Conservation (phyloP, 305 asterid species). For the Fraxinus angustifolia region DNA sequence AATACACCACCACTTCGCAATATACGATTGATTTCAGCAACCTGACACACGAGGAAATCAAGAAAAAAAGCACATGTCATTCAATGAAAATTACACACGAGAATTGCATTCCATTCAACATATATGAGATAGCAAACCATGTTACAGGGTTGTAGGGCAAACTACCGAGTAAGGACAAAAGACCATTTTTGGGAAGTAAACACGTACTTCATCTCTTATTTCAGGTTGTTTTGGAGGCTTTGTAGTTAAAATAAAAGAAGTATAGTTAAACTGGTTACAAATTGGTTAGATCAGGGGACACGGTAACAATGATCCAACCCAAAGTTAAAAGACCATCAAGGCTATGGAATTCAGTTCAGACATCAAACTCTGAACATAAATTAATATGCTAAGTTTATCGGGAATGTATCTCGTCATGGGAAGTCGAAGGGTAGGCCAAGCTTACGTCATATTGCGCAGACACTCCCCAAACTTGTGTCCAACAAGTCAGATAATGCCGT, state of each 20-base stretch:
- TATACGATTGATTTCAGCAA: conserved; percentile 86
- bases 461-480: neutral
- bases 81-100: neutral
- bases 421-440: neutral
- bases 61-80: neutral
- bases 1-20: conserved; percentile 83
- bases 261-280: neutral
- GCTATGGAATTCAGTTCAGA: neutral
- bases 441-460: neutral
- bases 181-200: neutral
- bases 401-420: neutral
- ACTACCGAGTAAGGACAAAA: neutral
- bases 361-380: neutral
- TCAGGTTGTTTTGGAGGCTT: neutral
- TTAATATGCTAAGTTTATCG: neutral
- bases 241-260: neutral
- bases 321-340: neutral
- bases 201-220: neutral
- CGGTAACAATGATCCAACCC: neutral
- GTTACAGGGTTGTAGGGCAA: neutral
- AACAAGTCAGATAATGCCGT: neutral
- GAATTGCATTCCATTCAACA: neutral
- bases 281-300: neutral
- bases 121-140: neutral
- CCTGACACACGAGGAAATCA: conserved; percentile 30